Percentiles rank a stretch among this genome's conserved stretches.
These are phyloP conservation scores for Cutaneotrichosporon dermatis DNA, from an alignment of 1,284 basidiomycete species.

Conservation along the genomic window DNA sequence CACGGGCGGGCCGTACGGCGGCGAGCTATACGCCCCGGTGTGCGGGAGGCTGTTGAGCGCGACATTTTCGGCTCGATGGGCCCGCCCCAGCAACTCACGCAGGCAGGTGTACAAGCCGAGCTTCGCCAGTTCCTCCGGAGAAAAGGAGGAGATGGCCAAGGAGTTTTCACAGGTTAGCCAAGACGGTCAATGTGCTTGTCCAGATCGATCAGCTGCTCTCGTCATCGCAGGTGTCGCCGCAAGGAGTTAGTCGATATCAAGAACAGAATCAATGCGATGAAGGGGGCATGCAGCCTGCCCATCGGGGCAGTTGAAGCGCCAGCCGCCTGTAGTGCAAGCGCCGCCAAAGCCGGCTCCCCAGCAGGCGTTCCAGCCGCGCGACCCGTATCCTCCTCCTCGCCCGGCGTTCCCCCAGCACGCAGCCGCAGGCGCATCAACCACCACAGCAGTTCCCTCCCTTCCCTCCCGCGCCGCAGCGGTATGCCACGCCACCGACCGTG, in stretches of 20 bases:
- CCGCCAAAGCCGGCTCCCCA: slow-evolving; percentile 31
- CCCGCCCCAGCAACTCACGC: slow-evolving; percentile 10
- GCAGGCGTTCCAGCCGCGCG: slow-evolving; percentile 35
- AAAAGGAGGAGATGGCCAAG: slow-evolving; percentile 39
- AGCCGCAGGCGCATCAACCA: slow-evolving; percentile 14
- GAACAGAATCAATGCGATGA: slow-evolving; percentile 37
- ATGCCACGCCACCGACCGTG: slow-evolving; percentile 24
- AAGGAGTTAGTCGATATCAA: slow-evolving; percentile 41
- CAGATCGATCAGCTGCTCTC: slow-evolving; percentile 39
- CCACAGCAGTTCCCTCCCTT: not conserved
- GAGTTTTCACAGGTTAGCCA: slow-evolving; percentile 20
- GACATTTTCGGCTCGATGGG: slow-evolving; percentile 36
- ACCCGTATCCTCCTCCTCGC: slow-evolving; percentile 17
- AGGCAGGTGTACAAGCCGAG: slow-evolving; percentile 22
- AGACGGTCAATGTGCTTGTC: slow-evolving; percentile 38
- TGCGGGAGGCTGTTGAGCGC: slow-evolving; percentile 38
- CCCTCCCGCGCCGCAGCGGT: slow-evolving; percentile 8
- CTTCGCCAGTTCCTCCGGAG: slow-evolving; percentile 25
- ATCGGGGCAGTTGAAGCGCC: slow-evolving; percentile 19
- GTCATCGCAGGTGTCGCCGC: slow-evolving; percentile 28
- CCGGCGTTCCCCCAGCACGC: not conserved
- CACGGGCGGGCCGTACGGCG: slow-evolving; percentile 69
- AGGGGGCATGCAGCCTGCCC: slow-evolving; percentile 44
- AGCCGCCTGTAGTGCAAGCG: slow-evolving; percentile 21
- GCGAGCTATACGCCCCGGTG: slow-evolving; percentile 59